These are phyloP conservation scores for Verticillium tricorpus DNA, from an alignment of 2,329 filamentous ascomycete genomes.

Conservation along the genomic window DNA sequence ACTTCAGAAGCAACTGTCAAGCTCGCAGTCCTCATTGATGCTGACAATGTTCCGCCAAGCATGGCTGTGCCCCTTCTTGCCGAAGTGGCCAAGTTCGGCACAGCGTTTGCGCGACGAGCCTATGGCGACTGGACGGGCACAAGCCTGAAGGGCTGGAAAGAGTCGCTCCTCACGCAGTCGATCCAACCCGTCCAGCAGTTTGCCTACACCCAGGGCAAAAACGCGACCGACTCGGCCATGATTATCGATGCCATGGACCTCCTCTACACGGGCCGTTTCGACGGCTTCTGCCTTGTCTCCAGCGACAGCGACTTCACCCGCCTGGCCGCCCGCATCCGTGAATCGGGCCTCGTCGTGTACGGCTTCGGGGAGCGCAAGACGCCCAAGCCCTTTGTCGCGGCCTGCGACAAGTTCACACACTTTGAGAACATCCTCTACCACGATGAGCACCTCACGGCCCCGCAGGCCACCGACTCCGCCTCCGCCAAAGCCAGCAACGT, in stretches of 20 bases:
- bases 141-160: constrained; percentile 23
- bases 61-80: constrained; percentile 17
- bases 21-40: constrained; percentile 27
- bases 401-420: constrained; percentile 29
- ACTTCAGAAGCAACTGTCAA: constrained; percentile 10
- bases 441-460: background rate
- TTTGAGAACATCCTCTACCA: constrained; percentile 13
- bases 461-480: background rate
- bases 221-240: constrained; percentile 28
- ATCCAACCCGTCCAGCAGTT: constrained; percentile 29
- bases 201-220: constrained; percentile 29
- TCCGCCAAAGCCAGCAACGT: background rate
- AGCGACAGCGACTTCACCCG: constrained; percentile 32
- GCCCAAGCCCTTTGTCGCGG: constrained; percentile 23
- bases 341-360: constrained; percentile 25
- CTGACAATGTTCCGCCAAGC: constrained; percentile 22
- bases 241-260: constrained; percentile 34
- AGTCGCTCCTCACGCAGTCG: constrained; percentile 22
- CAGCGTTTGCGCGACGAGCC: constrained; percentile 22
- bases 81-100: constrained; percentile 28
- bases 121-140: constrained; percentile 29
- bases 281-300: constrained; percentile 17
- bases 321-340: constrained; percentile 26
- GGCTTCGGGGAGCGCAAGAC: constrained; percentile 28
- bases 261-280: constrained; percentile 24